Conservation (phyloP, 306 rosid genomes). For the Fragaria nilgerrensis region DNA sequence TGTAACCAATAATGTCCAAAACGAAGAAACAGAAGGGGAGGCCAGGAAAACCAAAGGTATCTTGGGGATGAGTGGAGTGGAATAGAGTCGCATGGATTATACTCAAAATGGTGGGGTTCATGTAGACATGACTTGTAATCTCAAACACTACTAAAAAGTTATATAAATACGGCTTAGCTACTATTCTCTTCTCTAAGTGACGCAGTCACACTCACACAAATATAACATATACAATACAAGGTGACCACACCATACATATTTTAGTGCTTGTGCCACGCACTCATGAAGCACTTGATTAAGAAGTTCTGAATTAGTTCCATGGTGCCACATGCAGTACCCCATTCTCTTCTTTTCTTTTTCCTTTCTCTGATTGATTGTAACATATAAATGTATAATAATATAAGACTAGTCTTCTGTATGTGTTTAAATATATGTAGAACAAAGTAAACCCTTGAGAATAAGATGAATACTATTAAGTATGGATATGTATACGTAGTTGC, state of each 20-base stretch:
- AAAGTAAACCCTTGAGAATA: constrained; percentile 1
- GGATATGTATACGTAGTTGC: not conserved
- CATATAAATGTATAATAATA: not conserved
- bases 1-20: not conserved
- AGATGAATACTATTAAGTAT: not conserved
- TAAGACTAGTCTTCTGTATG: not conserved
- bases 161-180: not conserved
- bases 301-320: not conserved
- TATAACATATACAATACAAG: not conserved
- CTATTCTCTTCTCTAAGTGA: constrained; percentile 32
- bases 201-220: constrained; percentile 21
- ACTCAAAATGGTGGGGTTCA: not conserved
- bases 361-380: not conserved
- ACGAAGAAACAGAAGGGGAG: constrained; percentile 11
- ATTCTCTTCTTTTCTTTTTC: not conserved
- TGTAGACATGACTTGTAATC: constrained; percentile 6
- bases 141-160: not conserved
- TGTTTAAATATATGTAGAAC: not conserved
- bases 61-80: not conserved
- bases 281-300: constrained; percentile 7
- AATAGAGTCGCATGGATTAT: not conserved
- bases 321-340: not conserved
- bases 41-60: not conserved
- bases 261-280: constrained; percentile 24
- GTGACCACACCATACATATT: constrained; percentile 7